A percentile compares a stretch with the other conserved stretches of the same genome.
Conservation (phyloP, 352 stramenopile genomes). For the Blastocystis sp. region DNA sequence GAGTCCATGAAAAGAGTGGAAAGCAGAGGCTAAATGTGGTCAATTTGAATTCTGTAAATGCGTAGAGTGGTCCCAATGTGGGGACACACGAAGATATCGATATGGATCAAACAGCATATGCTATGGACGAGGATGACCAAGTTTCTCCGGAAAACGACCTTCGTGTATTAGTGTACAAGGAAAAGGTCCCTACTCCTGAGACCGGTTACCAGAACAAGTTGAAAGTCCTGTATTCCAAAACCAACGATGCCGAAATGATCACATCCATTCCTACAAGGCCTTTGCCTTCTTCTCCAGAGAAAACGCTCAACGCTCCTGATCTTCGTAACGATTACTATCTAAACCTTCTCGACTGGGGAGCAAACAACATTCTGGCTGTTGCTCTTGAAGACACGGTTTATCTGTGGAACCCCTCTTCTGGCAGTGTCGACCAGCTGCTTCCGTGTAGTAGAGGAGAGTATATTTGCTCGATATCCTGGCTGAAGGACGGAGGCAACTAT, state of each 20-base stretch:
- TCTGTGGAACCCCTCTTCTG: conserved; percentile 90
- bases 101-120: not conserved
- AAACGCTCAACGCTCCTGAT: conserved; percentile 93
- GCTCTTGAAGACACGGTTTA: conserved; percentile 93
- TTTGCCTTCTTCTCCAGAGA: conserved; percentile 88
- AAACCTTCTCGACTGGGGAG: conserved; percentile 93
- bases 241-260: conserved; percentile 66
- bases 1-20: not conserved
- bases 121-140: conserved; percentile 62
- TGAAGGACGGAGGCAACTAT: conserved; percentile 75
- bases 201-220: conserved; percentile 90
- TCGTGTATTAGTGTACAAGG: conserved; percentile 92
- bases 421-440: conserved; percentile 88
- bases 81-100: conserved; percentile 5
- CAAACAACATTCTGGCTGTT: conserved; percentile 90
- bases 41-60: not conserved
- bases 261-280: conserved; percentile 81
- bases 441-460: conserved; percentile 80
- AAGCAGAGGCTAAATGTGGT: not conserved
- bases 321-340: conserved; percentile 98
- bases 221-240: conserved; percentile 90
- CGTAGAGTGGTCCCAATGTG: not conserved
- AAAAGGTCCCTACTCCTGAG: conserved; percentile 85
- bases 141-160: conserved; percentile 71
- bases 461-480: conserved; percentile 91